Evolutionary conservation across 768 basidiomycete genomes (phyloP), one percentile per base, ranked within the genome.

Genomic region (Collybia sp.): DNA sequence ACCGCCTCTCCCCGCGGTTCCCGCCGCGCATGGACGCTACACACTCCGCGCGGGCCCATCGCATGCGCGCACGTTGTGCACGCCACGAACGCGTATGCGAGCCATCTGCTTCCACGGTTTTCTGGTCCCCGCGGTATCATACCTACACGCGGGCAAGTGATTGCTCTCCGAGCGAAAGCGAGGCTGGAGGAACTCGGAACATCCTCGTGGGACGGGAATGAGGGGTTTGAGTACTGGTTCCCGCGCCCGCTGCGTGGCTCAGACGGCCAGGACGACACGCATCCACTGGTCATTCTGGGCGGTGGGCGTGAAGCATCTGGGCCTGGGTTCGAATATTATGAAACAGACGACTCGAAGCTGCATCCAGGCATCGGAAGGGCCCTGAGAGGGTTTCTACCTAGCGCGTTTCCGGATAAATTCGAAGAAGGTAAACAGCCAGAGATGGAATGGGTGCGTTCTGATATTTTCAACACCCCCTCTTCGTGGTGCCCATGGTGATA

Each of bases 61-160:
- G 35, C 58, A 3, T 82, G 85, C 51, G 62, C 70, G 15, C 80
- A 82, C 48, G 76, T 95, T 37, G 68, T 96, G 3, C 90, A 93
- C 58, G 90, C 89, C 0, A 93, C 90, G 9, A 96, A 96, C 55
- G 93, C 71, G 0, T 93, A 94, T 49, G 78, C 83, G 10, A 77
- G 83, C 3, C 74, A 86, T 53, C 76, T 95, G 31, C 69, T 96
- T n/a, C 86, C 88, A 0, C 76, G 80, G 47, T 58, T 93, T 20
- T 54, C 70, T 6, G 79, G 82, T 0, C 69, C 71, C 12, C 50
- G 53, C 1, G 76, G 77, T 1, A 81, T 92, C 44, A 64, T 86
- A 3, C 90, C 88, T 0, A 79, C 79, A 0, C 82, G 90, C 10
- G 88, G 83, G 1, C 90, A 93, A 57, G 70, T 83, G 36, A 65